Base-by-base conservation (phyloP, 2,329 filamentous ascomycete species). In the Dactylella cylindrospora region DNA sequence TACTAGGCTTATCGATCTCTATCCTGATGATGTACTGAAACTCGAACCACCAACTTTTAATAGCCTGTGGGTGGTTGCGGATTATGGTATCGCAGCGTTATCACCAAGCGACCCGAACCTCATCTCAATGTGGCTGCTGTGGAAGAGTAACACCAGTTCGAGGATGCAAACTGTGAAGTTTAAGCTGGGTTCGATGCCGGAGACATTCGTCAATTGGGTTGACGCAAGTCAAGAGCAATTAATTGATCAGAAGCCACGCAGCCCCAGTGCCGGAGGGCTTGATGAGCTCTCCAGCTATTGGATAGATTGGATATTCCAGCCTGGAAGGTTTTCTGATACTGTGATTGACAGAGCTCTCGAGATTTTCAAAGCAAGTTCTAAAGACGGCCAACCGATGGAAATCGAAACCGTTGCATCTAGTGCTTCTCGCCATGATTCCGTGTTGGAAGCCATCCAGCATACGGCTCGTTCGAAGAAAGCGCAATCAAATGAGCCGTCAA, bases 81-180 rank as follows among this genome's bases (percentile, higher is more conserved):
- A 91, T 70, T 91, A 91, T 70, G 79, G 80, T 40, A 75, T 89
- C 17, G 77, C 81, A 15, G 76, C 75, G 1, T 74, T 74, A 55
- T 66, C 65, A 2, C 71, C 78, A 29, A 76, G 78, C 50, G 72
- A 74, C 5, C 79, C 78, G n/a, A 78, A 76, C 44, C 75, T 73
- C 13, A 79, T 82, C 68, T 79, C 79, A 66, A 69, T 91, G 32
- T 93, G 88, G 88, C 79, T 86, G 2, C 73, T 93, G 33, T 91
- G 87, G 86, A 89, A 90, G 74, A 90, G 90, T 71, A 90, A 90
- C 71, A 84, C 86, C 68, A 82, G 84, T 2, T 90, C 89, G 70
- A 79, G 85, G 60, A 79, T 90, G 7, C 86, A 88, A 71, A 82
- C 80, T 54, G 73, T 96, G 35, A 83, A 83, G 38, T 86, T 95